Evolutionary conservation across 352 stramenopile species (phyloP), one percentile per base, ranked within the genome.

Genomic region (Lagenidium giganteum): DNA sequence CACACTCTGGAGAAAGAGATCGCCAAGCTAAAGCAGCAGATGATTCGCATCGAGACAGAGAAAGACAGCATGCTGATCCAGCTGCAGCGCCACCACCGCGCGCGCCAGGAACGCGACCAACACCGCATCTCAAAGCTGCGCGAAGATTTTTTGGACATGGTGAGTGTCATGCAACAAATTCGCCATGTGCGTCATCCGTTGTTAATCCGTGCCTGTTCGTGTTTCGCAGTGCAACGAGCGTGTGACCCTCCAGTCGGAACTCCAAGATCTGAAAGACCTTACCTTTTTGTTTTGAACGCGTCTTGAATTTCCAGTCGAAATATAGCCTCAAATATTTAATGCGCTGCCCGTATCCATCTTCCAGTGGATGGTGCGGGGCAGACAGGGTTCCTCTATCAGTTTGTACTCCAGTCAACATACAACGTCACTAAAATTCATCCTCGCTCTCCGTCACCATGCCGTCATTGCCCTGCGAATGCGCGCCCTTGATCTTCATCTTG

Each of bases 51-150:
- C 21, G 57, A 77, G 32, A 43, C 55, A 8, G 70, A 83, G 51
- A 73, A 78, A 20, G 66, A 83, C 49, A 82, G 65, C 31, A 60
- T 83, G 28, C 53, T 83, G n/a, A 57, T 74, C 28, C 60, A 76
- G 35, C 62, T 82, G 37, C 63, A 61, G 32, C 52, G 58, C 8
- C 60, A 82, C 44, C 70, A 69, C 20, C 54, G 68, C 24, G 44
- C 54, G 25, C 51, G 58, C 2, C 70, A 75, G 13, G 63, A 64
- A 21, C 63, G 64, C 13, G 73, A 86, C 32, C 67, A 78, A 22
- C 56, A 75, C 17, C 65, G 64, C 24, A 78, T 83, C 34, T 50
- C 58, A 41, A 57, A 61, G 21, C 63, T 86, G 20, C 67, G 73
- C 17, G 60, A 80, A 42, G 70, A 86, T 30, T 62, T 86, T 18